Evolutionary conservation across 768 basidiomycete species (phyloP), one percentile per base, ranked within the genome.

Genomic region (Podaxis sp.): DNA sequence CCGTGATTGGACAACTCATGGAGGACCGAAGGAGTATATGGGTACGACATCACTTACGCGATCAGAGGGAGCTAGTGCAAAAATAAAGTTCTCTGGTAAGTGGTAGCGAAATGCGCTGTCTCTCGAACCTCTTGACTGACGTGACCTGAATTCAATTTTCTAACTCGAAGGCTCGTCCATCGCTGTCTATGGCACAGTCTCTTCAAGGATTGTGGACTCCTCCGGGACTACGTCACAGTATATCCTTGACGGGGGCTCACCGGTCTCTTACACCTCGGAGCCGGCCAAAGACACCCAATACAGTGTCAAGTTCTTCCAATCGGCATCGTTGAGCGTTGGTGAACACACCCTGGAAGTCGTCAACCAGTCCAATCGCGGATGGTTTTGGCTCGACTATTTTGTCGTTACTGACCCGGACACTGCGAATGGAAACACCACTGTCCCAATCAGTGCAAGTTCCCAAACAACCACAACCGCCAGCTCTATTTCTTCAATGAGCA

Each of bases 121-220:
- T 4, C 17, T 50, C 15, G 3, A 24, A 24, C 3, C 11, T 30
- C 1, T 26, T 51, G n/a, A 38, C 13, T 59, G 33, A 59, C 36
- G 8, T 33, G 22, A 50, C 41, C 3, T 6, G n/a, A 20, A 6
- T 17, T 15, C 38, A 17, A 44, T 44, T 30, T 30, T 30, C 6
- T 4, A 52, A 38, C 20, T 51, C 30, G 40, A 22, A 61, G 60
- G 60, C 11, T 33, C 60, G 4, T 54, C 60, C 26, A 54, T 61
- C 13, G 53, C 41, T 61, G 60, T 61, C 52, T 61, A 61, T 10
- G 53, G 60, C 30, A 61, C 41, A n/a, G 28, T 55, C 11, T 61
- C 60, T 61, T 2, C 40, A 11, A 24, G 11, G 11, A 6, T 11
- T 17, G 8, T 41, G 22, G 51, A 30, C 28, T 30, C 51, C 13